phyloP scores from a whole-genome alignment of 2,329 filamentous ascomycete genomes.

The Elsinoe batatas region DNA sequence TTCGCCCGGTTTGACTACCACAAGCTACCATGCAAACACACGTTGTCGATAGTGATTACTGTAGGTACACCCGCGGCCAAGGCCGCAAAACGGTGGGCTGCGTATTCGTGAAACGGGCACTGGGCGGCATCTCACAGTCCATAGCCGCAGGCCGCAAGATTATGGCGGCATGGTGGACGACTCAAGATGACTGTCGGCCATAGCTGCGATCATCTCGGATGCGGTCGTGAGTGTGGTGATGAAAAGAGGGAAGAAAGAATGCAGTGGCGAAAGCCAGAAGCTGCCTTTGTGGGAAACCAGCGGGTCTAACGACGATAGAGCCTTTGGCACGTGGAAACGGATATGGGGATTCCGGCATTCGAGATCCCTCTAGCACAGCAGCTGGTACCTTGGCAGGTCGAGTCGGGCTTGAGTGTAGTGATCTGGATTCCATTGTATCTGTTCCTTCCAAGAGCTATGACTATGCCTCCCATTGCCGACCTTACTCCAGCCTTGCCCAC shows the following conservation, averaged over 20 bases:
- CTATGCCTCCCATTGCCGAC: background rate
- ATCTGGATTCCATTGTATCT: background rate
- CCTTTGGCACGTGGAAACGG: constrained; percentile 1
- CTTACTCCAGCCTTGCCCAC: background rate
- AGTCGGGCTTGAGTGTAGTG: background rate
- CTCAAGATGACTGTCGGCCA: too few relatives aligned
- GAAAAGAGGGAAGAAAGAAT: background rate
- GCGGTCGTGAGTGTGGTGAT: background rate
- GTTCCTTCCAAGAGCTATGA: background rate
- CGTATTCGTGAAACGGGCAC: background rate
- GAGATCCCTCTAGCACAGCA: background rate
- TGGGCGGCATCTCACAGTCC: background rate
- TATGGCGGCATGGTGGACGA: too few relatives aligned
- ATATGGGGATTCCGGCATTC: background rate
- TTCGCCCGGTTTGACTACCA: background rate
- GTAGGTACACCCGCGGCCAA: constrained; percentile 10
- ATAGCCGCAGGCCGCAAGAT: too few relatives aligned
- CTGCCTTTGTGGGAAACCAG: background rate
- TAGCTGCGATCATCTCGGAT: background rate
- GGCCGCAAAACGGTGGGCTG: background rate
- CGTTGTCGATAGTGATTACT: background rate
- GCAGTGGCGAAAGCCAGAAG: background rate
- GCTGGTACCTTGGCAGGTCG: background rate
- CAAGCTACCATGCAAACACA: background rate
- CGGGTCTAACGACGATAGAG: constrained; percentile 1